Percentiles rank a stretch among this genome's conserved stretches.
phyloP scores from a whole-genome alignment of 2,329 filamentous ascomycete genomes.

The Sporothrix schenckii region DNA sequence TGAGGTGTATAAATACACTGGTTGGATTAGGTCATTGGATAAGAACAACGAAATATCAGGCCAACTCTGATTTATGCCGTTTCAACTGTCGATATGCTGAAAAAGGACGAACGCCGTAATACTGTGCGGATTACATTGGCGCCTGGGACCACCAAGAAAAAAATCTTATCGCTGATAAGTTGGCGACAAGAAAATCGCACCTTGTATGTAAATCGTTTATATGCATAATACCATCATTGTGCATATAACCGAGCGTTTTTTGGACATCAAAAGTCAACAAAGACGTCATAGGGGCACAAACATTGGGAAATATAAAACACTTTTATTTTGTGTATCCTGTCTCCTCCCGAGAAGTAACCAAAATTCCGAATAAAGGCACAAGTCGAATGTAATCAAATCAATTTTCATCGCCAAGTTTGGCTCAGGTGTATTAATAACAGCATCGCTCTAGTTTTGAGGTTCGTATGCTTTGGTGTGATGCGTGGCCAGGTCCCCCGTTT shows the following conservation, averaged over 20 bases:
- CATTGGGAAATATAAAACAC: slow-evolving; percentile 14
- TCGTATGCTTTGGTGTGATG: slow-evolving; percentile 1
- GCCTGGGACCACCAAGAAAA: slow-evolving; percentile 20
- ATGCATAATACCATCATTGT: not conserved
- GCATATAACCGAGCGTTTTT: not conserved
- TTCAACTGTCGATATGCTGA: not conserved
- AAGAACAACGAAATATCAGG: not conserved
- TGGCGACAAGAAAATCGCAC: not conserved
- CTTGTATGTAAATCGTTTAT: not conserved
- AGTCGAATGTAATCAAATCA: not conserved
- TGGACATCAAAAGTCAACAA: not conserved
- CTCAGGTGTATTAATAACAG: slow-evolving; percentile 13
- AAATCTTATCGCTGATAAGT: slow-evolving; percentile 34
- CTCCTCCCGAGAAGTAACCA: slow-evolving; percentile 6
- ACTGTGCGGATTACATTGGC: not conserved
- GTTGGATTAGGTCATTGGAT: too few relatives aligned
- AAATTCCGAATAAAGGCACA: not conserved
- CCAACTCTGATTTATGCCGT: not conserved
- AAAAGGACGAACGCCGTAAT: not conserved
- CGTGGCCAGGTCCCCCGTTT: not conserved
- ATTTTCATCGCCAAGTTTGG: slow-evolving; percentile 3
- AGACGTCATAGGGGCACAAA: not conserved
- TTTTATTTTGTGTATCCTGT: slow-evolving; percentile 19
- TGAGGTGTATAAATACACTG: not conserved
- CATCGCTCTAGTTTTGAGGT: not conserved